A percentile compares a stretch with the other conserved stretches of the same genome.
Evolutionary conservation across 352 stramenopile genomes (phyloP).

Genomic region (Thalassiosira hispida): DNA sequence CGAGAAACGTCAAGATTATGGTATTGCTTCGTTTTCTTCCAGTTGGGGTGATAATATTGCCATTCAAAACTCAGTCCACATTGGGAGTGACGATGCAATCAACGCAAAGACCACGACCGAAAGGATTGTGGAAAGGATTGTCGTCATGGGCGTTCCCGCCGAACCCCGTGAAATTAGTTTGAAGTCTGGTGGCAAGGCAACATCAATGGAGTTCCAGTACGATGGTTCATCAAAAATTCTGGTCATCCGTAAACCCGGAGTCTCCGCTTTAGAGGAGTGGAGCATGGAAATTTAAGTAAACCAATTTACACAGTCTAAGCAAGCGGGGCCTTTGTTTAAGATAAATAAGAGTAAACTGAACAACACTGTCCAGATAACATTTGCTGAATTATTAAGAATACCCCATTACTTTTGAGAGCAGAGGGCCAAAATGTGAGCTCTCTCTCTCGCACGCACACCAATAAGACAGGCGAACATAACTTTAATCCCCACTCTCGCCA

Average conservation of each 20-base stretch:
- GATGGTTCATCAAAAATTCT: constrained; percentile 64
- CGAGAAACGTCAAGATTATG: constrained; percentile 68
- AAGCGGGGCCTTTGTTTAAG: no score
- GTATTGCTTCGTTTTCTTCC: constrained; percentile 63
- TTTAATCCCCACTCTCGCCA: constrained; percentile 15
- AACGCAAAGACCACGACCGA: constrained; percentile 35
- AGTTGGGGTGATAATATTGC: constrained; percentile 48
- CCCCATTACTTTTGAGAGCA: constrained; percentile 5
- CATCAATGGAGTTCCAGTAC: constrained; percentile 70
- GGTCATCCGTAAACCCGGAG: constrained; percentile 74
- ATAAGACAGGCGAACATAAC: background rate
- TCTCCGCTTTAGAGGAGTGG: constrained; percentile 73
- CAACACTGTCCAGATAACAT: no score
- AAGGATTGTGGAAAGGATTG: constrained; percentile 78
- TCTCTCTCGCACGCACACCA: background rate
- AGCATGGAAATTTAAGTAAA: constrained; percentile 35
- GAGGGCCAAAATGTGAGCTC: background rate
- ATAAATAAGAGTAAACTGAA: no score
- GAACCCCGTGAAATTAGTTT: constrained; percentile 55
- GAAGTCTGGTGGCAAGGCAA: constrained; percentile 13
- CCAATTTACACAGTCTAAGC: no score
- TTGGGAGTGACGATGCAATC: constrained; percentile 54
- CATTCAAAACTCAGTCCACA: constrained; percentile 61
- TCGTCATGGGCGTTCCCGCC: constrained; percentile 73
- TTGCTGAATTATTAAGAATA: constrained; percentile 6